Conservation (phyloP, 805 yeast species). For the Yarrowia porcina region DNA sequence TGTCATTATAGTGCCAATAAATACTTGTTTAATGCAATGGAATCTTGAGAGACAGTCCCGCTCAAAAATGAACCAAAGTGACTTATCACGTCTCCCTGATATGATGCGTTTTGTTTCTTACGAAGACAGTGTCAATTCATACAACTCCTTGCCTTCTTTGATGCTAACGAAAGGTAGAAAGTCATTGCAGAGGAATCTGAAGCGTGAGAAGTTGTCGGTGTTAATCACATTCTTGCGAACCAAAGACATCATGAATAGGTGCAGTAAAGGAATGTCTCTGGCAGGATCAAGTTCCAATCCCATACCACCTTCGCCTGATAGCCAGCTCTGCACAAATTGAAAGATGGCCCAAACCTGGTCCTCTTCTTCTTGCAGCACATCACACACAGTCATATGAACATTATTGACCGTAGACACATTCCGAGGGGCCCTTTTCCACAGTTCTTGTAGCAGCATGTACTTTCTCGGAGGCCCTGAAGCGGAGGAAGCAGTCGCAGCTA, state of each 20-base stretch:
- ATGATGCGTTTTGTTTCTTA: not conserved
- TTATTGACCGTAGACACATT: not conserved
- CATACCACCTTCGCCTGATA: not conserved
- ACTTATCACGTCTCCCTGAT: not conserved
- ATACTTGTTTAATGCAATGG: not conserved
- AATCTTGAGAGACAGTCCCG: not conserved
- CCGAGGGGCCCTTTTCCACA: not conserved
- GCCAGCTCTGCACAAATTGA: constrained; percentile 1
- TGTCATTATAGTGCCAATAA: not conserved
- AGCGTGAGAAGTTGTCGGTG: not conserved
- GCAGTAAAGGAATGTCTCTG: not conserved
- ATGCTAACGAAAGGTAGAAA: not conserved
- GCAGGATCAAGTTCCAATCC: not conserved
- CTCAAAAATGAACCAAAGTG: not conserved
- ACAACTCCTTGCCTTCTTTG: not conserved
- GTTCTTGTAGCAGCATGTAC: not conserved
- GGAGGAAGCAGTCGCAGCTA: not conserved
- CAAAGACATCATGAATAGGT: constrained; percentile 1
- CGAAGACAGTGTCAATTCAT: not conserved
- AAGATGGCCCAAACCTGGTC: constrained; percentile 6
- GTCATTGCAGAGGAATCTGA: constrained; percentile 11
- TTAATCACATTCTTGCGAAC: not conserved
- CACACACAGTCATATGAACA: constrained; percentile 8
- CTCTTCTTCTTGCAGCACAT: constrained; percentile 9
- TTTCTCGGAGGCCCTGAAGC: not conserved